Percentiles rank a stretch among this genome's conserved stretches.
phyloP scores from a whole-genome alignment of 495 filamentous ascomycete species.

The Talaromyces adpressus region DNA sequence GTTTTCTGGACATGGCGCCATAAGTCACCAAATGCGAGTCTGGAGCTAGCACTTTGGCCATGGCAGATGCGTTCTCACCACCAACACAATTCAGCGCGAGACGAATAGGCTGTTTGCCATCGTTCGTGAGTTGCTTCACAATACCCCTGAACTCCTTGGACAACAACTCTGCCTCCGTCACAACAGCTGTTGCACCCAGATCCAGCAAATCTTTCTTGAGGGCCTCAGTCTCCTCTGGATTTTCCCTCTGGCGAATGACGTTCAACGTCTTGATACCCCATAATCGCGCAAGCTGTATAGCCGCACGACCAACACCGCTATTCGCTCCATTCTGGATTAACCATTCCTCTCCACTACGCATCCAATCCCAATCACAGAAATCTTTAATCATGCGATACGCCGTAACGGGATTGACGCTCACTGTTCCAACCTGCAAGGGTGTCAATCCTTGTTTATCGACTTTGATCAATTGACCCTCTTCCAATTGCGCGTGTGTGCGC shows the following conservation, averaged over 20 bases:
- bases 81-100: constrained; percentile 92
- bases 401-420: constrained; percentile 85
- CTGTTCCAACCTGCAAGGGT: constrained; percentile 70
- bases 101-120: constrained; percentile 58
- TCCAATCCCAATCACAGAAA: constrained; percentile 55
- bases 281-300: constrained; percentile 71
- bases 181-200: constrained; percentile 71
- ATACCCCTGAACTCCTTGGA: constrained; percentile 52
- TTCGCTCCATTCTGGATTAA: constrained; percentile 97
- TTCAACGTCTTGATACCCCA: constrained; percentile 90
- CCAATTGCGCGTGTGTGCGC: constrained; percentile 78
- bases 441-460: constrained; percentile 64
- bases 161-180: constrained; percentile 74
- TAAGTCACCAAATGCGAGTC: constrained; percentile 82
- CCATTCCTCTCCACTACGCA: constrained; percentile 59
- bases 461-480: constrained; percentile 55
- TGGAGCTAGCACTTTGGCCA: constrained; percentile 60
- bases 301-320: constrained; percentile 79
- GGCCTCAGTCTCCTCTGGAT: constrained; percentile 51
- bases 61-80: constrained; percentile 67
- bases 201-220: constrained; percentile 63
- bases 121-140: constrained; percentile 62
- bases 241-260: constrained; percentile 63
- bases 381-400: constrained; percentile 89
- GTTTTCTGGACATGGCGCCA: constrained; percentile 87